Evolutionary conservation across 2,329 filamentous ascomycete genomes (phyloP), one percentile per base, ranked within the genome.

Genomic region (Dactylellina leptospora): DNA sequence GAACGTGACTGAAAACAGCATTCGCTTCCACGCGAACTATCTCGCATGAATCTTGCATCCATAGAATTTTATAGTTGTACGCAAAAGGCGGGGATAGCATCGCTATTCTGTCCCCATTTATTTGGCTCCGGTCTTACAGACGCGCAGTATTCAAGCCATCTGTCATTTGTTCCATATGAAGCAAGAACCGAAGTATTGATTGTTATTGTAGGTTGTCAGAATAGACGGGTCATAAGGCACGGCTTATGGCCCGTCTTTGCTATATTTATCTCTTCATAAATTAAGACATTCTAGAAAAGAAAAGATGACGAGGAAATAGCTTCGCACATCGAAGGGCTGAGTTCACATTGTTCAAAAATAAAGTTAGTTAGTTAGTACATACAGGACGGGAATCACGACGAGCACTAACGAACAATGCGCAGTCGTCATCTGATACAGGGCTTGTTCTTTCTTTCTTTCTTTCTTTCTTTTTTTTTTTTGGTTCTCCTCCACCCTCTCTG

Each of bases 201-300:
- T 23, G 20, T 9, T 36, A 25, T 42, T 20, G 42, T 25, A 10
- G 36, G 11, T 42, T 42, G 28, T 22, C 33, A n/a, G 42, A 42
- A 27, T 10, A 11, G 51, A 6, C 13, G 23, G 51, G 51, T 55
- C 51, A 55, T 25, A 55, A 18, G 51, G n/a, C 42, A 25, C 22
- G 22, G n/a, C 22, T 23, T 2, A 18, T 13, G 20, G 20, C 51
- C 22, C 13, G 9, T 6, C 13, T 18, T 42, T 42, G 33, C 51
- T 55, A 64, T 56, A 55, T 56, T 56, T 62, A 48, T 55, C 16
- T 20, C 11, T 40, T 20, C 30, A 16, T 9, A 42, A 30, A 53
- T 28, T n/a, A 40, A 30, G 22, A 45, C 51, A 58, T 66, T 66
- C 61, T 66, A 66, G 61, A 66, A 64, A 36, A 22, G 10, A 25